Evolutionary conservation across 345 rosid species (phyloP), one percentile per base, ranked within the genome.

Genomic region (Garcia nutans): DNA sequence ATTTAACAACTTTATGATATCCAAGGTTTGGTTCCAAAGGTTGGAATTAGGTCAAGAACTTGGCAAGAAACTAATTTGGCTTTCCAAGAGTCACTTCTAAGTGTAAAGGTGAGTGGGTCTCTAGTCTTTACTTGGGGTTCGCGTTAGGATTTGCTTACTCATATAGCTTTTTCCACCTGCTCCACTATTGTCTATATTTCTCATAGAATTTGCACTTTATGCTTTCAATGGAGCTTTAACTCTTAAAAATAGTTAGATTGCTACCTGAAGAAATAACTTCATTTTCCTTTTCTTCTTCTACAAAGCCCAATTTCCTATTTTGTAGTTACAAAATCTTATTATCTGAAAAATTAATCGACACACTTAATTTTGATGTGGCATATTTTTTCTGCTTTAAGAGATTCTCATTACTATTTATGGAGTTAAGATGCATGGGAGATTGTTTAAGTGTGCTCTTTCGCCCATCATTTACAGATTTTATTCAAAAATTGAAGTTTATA

Each of bases 301-400:
- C 65, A 77, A 85, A 92, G 76, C 93, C 88, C 82, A 85, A 57
- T 73, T 86, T 87, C 74, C 93, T 92, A 62, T 70, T 89, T 16
- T 86, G 83, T 60, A 91, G 66, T 22, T 87, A 79, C 33, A 93
- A 93, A 71, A 95, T 95, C 88, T 95, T 98, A 68, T 95, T 95
- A 78, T 95, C 97, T 1, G 98, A 98, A 70, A 95, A 84, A 77
- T 95, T 90, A 50, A 95, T 95, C 26, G 96, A 95, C 16, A 95
- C 99, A 83, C 99, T 88, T 17, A 89, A 81, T 83, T 87, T 93
- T 4, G 99, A 93, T 58, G 83, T 95, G 9, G 88, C 88, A 33
- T 85, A 88, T 52, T 83, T 89, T 76, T 83, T 86, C 83, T 86
- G 90, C 82, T 63, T 84, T 19, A 85, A 70, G 5, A 88, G 86